Evolutionary conservation across 768 basidiomycete genomes (phyloP).

Genomic region (Boletus reticulatus): DNA sequence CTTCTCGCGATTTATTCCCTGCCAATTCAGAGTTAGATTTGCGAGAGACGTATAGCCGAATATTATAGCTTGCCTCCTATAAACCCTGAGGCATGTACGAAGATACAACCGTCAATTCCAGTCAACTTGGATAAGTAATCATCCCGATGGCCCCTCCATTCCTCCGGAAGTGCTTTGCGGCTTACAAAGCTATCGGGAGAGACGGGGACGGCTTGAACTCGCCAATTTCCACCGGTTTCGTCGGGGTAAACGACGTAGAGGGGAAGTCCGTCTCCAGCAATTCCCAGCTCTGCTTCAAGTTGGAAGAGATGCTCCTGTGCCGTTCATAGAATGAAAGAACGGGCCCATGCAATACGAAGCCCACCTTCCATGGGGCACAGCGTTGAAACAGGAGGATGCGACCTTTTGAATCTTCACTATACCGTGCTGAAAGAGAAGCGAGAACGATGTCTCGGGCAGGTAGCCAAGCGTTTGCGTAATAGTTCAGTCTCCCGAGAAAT

Average conservation of each 20-base stretch:
- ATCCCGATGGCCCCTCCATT: constrained; percentile 91
- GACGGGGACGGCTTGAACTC: constrained; percentile 88
- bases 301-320: constrained; percentile 86
- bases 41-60: background rate
- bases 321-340: constrained; percentile 13
- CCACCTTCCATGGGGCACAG: constrained; percentile 87
- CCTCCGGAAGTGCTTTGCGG: constrained; percentile 88
- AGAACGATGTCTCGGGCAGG: constrained; percentile 83
- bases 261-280: constrained; percentile 50
- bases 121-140: constrained; percentile 68
- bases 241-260: constrained; percentile 92
- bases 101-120: constrained; percentile 82
- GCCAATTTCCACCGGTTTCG: constrained; percentile 72
- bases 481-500: constrained; percentile 75
- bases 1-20: constrained; percentile 91
- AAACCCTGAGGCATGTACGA: constrained; percentile 95
- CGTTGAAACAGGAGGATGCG: constrained; percentile 77
- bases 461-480: constrained; percentile 88
- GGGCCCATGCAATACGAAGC: constrained; percentile 4
- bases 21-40: constrained; percentile 12
- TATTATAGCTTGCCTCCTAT: constrained; percentile 70
- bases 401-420: constrained; percentile 63
- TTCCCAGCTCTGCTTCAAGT: constrained; percentile 60
- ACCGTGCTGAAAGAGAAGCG: constrained; percentile 55
- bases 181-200: constrained; percentile 84